Percentiles rank a stretch among this genome's conserved stretches.
These are phyloP conservation scores for Entomortierella parvispora DNA, from an alignment of 192 early-diverging fungal species.

Conservation along the genomic window DNA sequence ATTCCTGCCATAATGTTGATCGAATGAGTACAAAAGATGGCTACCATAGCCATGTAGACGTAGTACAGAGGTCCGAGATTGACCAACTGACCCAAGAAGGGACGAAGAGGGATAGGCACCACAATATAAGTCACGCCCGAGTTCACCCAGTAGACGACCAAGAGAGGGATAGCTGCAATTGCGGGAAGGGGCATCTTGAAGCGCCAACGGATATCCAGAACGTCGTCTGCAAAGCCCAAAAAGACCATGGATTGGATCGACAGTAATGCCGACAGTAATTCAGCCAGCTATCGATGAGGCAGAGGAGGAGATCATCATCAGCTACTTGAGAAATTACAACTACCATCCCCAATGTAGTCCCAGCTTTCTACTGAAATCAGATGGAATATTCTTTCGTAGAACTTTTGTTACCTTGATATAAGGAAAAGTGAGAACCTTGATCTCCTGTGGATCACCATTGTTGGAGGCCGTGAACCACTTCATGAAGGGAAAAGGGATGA, in stretches of 20 bases:
- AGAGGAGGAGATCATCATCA: no score
- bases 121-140: constrained; percentile 88
- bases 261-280: constrained; percentile 89
- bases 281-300: constrained; percentile 76
- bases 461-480: constrained; percentile 72
- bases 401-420: constrained; percentile 70
- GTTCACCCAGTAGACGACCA: constrained; percentile 94
- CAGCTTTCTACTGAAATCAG: no score
- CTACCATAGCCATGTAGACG: constrained; percentile 87
- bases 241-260: constrained; percentile 97
- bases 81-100: constrained; percentile 74
- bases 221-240: constrained; percentile 98
- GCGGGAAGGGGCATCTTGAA: constrained; percentile 95
- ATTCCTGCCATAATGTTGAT: constrained; percentile 99
- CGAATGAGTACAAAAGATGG: constrained; percentile 96
- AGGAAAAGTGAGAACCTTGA: constrained; percentile 68
- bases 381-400: not conserved
- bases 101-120: constrained; percentile 85
- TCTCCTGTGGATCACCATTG: constrained; percentile 49
- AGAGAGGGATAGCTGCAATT: constrained; percentile 90
- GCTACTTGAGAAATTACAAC: no score
- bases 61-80: constrained; percentile 93
- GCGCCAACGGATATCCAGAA: constrained; percentile 95
- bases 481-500: constrained; percentile 95
- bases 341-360: no score